Evolutionary conservation across 768 basidiomycete species (phyloP).

Genomic region (Galerina marginata): DNA sequence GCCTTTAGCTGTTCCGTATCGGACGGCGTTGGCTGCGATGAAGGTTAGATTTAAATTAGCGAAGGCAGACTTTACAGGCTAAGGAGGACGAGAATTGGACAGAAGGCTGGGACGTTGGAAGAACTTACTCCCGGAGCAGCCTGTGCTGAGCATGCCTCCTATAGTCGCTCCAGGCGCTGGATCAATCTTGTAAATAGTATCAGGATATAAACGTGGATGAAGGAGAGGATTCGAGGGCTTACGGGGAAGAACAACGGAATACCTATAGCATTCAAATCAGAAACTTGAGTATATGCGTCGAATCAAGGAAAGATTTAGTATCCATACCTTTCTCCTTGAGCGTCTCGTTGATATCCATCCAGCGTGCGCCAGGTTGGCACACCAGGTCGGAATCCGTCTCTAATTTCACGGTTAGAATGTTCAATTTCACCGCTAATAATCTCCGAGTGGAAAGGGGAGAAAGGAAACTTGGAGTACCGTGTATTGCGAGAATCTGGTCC

Average conservation of each 20-base stretch:
- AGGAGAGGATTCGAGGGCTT: conserved; percentile 21
- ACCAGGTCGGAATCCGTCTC: conserved; percentile 76
- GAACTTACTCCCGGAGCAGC: too few species aligned
- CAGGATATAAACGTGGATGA: background rate
- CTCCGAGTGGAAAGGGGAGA: too few species aligned
- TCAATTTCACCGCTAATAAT: too few species aligned
- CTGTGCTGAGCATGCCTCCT: conserved; percentile 87
- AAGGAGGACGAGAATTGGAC: too few species aligned
- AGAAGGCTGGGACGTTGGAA: too few species aligned
- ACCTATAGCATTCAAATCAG: conserved; percentile 37
- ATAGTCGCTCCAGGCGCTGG: conserved; percentile 82
- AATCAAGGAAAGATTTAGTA: background rate
- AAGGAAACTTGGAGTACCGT: conserved; percentile 51
- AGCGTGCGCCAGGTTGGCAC: conserved; percentile 74
- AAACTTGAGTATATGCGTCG: background rate
- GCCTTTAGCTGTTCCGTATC: conserved; percentile 87
- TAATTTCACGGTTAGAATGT: conserved; percentile 23
- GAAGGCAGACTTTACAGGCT: too few species aligned
- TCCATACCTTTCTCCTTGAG: conserved; percentile 61
- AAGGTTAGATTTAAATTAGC: too few species aligned
- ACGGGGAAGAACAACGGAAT: conserved; percentile 88
- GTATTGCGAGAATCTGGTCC: conserved; percentile 77
- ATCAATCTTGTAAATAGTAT: conserved; percentile 56
- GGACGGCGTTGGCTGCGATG: conserved; percentile 80
- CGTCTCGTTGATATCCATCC: conserved; percentile 75